These are phyloP conservation scores for Lichtheimia hyalospora DNA, from an alignment of 371 early-diverging fungal genomes.

Conservation along the genomic window DNA sequence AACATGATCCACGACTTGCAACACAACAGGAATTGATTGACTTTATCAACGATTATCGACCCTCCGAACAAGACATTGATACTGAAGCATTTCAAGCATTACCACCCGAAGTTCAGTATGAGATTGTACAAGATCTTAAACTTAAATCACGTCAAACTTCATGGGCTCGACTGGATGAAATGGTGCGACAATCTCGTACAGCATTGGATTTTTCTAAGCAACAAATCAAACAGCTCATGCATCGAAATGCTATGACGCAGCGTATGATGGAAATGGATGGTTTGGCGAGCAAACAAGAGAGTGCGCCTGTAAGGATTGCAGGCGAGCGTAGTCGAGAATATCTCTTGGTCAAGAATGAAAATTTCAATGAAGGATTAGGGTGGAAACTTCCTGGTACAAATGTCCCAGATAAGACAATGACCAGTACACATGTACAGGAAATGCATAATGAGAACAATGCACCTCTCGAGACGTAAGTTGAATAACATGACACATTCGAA, in stretches of 20 bases:
- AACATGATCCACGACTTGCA: slow-evolving; percentile 67
- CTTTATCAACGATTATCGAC: slow-evolving; percentile 59
- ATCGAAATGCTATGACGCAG: slow-evolving; percentile 87
- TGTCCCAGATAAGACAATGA: neutral
- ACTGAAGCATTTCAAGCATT: slow-evolving; percentile 74
- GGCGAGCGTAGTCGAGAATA: slow-evolving; percentile 81
- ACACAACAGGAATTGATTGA: slow-evolving; percentile 59
- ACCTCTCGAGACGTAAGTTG: no score
- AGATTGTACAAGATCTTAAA: slow-evolving; percentile 87
- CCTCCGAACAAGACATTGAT: slow-evolving; percentile 70
- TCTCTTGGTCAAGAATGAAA: slow-evolving; percentile 81
- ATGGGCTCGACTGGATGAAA: slow-evolving; percentile 70
- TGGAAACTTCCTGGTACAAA: slow-evolving; percentile 63
- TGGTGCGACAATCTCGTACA: slow-evolving; percentile 66
- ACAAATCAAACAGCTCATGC: slow-evolving; percentile 85
- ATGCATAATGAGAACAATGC: neutral
- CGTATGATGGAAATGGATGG: slow-evolving; percentile 65
- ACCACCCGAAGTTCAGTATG: slow-evolving; percentile 88
- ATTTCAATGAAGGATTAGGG: slow-evolving; percentile 58
- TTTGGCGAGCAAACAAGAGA: slow-evolving; percentile 26
- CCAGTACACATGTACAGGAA: neutral
- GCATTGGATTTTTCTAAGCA: slow-evolving; percentile 88
- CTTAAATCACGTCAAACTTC: slow-evolving; percentile 81
- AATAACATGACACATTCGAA: no score
- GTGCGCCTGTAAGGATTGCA: slow-evolving; percentile 66